Conservation (phyloP, 768 basidiomycete genomes). For the Cubamyces sp. region DNA sequence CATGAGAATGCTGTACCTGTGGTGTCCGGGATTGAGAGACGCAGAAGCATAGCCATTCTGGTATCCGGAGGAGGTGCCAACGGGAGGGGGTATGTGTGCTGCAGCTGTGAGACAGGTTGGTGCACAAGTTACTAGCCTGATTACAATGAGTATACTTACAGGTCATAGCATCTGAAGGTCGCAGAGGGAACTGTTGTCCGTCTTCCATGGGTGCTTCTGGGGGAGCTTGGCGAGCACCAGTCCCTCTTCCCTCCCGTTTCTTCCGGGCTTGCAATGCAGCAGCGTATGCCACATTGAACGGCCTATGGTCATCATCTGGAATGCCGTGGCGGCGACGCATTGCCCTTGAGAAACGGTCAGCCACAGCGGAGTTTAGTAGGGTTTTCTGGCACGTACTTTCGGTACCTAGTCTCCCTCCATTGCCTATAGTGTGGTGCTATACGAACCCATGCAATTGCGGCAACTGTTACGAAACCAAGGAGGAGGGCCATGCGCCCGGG, state of each 20-base stretch:
- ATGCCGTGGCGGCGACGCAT: constrained; percentile 82
- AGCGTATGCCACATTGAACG: constrained; percentile 88
- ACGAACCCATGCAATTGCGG: constrained; percentile 23
- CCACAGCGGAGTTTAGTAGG: constrained; percentile 9
- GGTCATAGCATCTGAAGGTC: neutral
- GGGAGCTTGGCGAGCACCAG: neutral
- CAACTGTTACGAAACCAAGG: constrained; percentile 19
- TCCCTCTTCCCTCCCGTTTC: constrained; percentile 6
- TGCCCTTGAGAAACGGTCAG: constrained; percentile 45
- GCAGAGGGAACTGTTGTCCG: neutral
- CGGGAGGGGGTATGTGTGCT: neutral
- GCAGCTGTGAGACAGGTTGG: neutral
- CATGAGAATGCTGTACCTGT: neutral
- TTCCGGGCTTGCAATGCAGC: constrained; percentile 46
- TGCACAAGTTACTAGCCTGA: too few species aligned
- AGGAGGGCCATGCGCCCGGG: constrained; percentile 22
- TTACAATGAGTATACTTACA: neutral
- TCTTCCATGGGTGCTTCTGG: neutral
- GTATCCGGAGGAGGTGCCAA: neutral
- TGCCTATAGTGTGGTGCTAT: constrained; percentile 47
- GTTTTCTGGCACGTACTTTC: constrained; percentile 53
- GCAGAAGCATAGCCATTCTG: neutral
- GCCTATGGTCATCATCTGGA: constrained; percentile 79
- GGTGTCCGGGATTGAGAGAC: neutral
- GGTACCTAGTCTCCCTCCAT: constrained; percentile 67